Evolutionary conservation across 2,329 filamentous ascomycete genomes (phyloP).

Genomic region (Aspergillus sp.): DNA sequence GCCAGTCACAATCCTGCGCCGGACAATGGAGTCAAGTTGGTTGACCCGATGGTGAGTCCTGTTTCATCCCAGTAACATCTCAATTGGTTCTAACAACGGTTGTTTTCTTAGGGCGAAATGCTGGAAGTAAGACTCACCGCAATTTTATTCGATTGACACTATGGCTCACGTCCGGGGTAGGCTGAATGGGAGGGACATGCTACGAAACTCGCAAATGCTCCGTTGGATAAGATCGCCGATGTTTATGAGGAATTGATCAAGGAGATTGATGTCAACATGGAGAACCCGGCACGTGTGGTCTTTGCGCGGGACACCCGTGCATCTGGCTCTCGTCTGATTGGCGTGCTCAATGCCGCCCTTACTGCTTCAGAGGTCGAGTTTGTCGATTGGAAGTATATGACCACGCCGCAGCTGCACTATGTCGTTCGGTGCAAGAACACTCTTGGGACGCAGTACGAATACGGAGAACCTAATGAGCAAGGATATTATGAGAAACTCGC

Average conservation of each 20-base stretch:
- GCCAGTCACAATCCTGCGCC: conserved; percentile 84
- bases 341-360: conserved; percentile 70
- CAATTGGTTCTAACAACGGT: neutral
- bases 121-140: conserved; percentile 56
- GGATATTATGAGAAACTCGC: conserved; percentile 94
- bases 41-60: conserved; percentile 69
- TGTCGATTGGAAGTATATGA: conserved; percentile 82
- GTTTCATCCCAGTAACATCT: neutral
- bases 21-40: conserved; percentile 91
- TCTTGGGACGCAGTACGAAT: conserved; percentile 73
- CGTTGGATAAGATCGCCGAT: conserved; percentile 64
- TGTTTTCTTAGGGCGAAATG: conserved; percentile 67
- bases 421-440: conserved; percentile 92
- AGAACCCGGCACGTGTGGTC: conserved; percentile 66
- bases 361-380: conserved; percentile 65
- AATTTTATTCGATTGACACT: neutral
- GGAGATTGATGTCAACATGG: conserved; percentile 66
- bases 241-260: conserved; percentile 68
- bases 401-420: conserved; percentile 97
- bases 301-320: conserved; percentile 89
- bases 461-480: conserved; percentile 78
- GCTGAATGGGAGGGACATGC: conserved; percentile 84
- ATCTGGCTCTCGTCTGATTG: conserved; percentile 75
- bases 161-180: conserved; percentile 26
- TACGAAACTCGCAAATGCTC: conserved; percentile 79